Conservation (phyloP, 176 grass and related monocot species). For the bread wheat (Triticum aestivum) region IWGSC_CS_RefSeq_v2.1 NC_057796.1:416933429-416933928, state of each 20-base stretch:
- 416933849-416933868: neutral
- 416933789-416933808: conserved; percentile 74
- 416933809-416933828: conserved; percentile 70
- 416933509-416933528: neutral
- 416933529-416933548: neutral
- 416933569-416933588: neutral
- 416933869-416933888: neutral
- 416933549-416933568: neutral
- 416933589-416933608: conserved; percentile 2
- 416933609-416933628: conserved; percentile 32
- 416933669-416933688: conserved; percentile 57
- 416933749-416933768: conserved; percentile 62
- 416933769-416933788: conserved; percentile 63
- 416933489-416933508: neutral
- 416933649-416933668: conserved; percentile 84
- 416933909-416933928: conserved; percentile 46
- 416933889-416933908: conserved; percentile 8
- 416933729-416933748: conserved; percentile 77
- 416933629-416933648: conserved; percentile 57
- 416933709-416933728: conserved; percentile 70
- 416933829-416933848: conserved; percentile 50
- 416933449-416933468: conserved; percentile 66
- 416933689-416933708: conserved; percentile 73
- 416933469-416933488: neutral
- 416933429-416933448: conserved; percentile 68